Base-by-base conservation (phyloP, 2,329 filamentous ascomycete genomes). In the Neonectria faginata region DNA sequence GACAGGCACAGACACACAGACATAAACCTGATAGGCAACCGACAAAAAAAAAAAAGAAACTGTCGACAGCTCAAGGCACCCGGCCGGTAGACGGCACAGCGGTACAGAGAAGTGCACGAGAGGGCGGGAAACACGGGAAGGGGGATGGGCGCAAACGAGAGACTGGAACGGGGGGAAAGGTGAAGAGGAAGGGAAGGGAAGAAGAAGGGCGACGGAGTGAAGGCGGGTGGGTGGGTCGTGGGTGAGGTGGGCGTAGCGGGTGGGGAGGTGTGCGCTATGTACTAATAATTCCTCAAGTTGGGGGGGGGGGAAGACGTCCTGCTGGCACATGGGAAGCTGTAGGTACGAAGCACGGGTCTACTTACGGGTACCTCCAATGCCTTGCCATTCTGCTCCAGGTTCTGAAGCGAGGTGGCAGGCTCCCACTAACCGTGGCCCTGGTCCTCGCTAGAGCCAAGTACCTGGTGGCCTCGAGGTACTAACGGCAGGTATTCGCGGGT, bases 101-200 rank as follows among this genome's bases (percentile, higher is more conserved):
- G 64, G 57, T 62, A 70, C 62, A 60, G 57, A 56, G 57, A 53
- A n/a, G 61, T 25, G 62, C 58, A 67, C 69, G 55, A 58, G 56
- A 51, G 25, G 41, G 50, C 60, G 48, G 48, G 53, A 66, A 63
- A 70, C 62, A 69, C 62, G 67, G 64, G 65, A 61, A 61, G 61
- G 65, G 65, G 67, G 65, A 73, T 68, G 64, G 61, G 66, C 70
- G 70, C 71, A 75, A 75, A 78, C 67, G 77, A 77, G 70, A 65
- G 77, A 78, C 74, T 74, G 74, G 70, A 73, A 79, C 74, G 65
- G 73, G 70, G 70, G 68, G 66, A 73, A 74, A 72, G 70, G 71
- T 72, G 75, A 74, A 72, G 69, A 51, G 66, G 73, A 67, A 67
- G 66, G 66, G 68, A 66, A 69, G 70, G 65, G 66, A 66, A 62